Conservation (phyloP, 495 filamentous ascomycete species). For the Penicillium maclennaniae region DNA sequence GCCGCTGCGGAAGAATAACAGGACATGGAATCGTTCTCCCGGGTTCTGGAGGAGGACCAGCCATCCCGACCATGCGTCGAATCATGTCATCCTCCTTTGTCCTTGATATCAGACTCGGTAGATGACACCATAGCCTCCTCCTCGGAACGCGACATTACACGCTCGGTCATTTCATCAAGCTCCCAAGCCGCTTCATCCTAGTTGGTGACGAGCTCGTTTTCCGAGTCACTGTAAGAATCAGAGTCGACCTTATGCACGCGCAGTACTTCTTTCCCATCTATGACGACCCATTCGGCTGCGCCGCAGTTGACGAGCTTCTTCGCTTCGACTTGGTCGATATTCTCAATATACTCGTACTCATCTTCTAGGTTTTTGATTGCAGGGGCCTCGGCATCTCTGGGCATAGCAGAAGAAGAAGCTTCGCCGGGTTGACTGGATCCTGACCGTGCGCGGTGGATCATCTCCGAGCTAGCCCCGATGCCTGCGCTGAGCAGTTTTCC, state of each 20-base stretch:
- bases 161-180: conserved; percentile 18
- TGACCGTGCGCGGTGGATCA: not conserved
- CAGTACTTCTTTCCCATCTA: not conserved
- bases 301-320: not conserved
- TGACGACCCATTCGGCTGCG: not conserved
- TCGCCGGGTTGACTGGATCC: not conserved
- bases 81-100: conserved; percentile 8
- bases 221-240: conserved; percentile 1
- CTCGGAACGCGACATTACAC: not conserved
- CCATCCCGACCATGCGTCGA: conserved; percentile 11
- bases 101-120: conserved; percentile 1
- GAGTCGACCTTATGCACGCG: not conserved
- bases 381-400: not conserved
- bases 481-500: not conserved
- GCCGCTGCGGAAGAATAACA: conserved; percentile 24
- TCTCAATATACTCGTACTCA: conserved; percentile 1
- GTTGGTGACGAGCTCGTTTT: not conserved
- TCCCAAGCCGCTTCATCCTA: conserved; percentile 17
- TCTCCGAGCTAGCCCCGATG: not conserved
- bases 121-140: not conserved
- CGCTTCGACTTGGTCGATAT: not conserved
- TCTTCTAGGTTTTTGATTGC: not conserved
- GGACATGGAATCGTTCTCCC: conserved; percentile 14
- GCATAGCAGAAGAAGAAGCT: not conserved
- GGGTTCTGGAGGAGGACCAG: conserved; percentile 6